These are phyloP conservation scores for Rehmannia glutinosa DNA, from an alignment of 257 asterid genomes.

Conservation along the genomic window DNA sequence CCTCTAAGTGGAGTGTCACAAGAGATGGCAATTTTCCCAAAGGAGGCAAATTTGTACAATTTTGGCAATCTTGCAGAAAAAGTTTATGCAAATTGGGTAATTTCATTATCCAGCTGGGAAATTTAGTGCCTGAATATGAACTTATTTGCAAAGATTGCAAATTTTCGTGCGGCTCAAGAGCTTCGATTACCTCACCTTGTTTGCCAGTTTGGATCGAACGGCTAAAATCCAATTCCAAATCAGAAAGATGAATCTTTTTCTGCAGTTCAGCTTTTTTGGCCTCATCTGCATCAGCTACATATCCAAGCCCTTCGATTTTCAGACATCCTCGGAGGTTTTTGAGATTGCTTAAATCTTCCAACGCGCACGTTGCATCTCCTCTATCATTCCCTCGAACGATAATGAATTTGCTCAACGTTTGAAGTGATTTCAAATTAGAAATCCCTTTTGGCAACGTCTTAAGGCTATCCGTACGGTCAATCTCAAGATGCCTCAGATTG, in stretches of 20 bases:
- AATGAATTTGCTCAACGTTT: constrained; percentile 56
- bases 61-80: constrained; percentile 42
- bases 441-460: constrained; percentile 59
- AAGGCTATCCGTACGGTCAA: constrained; percentile 43
- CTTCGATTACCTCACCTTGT: constrained; percentile 46
- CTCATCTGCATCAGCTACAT: constrained; percentile 30
- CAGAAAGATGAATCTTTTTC: constrained; percentile 34
- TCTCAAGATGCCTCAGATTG: constrained; percentile 57
- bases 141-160: constrained; percentile 45
- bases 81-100: constrained; percentile 38
- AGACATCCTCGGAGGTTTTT: constrained; percentile 52
- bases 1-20: constrained; percentile 41
- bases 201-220: constrained; percentile 15
- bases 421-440: constrained; percentile 38
- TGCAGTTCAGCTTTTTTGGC: constrained; percentile 48
- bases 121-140: constrained; percentile 34
- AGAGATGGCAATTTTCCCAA: constrained; percentile 51
- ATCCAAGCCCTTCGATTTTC: constrained; percentile 60
- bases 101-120: constrained; percentile 53
- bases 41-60: constrained; percentile 43
- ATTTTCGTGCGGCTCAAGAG: constrained; percentile 34
- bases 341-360: constrained; percentile 43
- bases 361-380: constrained; percentile 27
- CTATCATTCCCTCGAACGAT: constrained; percentile 16
- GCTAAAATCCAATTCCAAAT: constrained; percentile 49